phyloP scores from a whole-genome alignment of 2,329 filamentous ascomycete genomes.

The Arthrobotrys sinensis region DNA sequence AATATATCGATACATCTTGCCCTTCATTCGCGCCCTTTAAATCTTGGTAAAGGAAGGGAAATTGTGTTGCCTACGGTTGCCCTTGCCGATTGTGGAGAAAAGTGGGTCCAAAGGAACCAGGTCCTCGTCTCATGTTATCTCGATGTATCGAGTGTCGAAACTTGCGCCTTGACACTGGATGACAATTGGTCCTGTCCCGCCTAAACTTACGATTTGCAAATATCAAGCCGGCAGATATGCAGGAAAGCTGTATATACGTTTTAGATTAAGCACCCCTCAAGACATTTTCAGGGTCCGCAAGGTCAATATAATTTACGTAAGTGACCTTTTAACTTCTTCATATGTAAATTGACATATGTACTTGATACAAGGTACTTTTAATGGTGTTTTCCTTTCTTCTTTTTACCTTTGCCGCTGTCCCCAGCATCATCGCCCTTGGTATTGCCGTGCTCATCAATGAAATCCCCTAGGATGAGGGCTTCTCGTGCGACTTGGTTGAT shows the following conservation, averaged over 20 bases:
- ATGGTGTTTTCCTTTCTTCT: constrained; percentile 60
- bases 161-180: constrained; percentile 24
- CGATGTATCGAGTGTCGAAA: constrained; percentile 39
- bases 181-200: constrained; percentile 34
- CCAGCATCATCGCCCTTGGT: constrained; percentile 40
- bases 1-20: constrained; percentile 32
- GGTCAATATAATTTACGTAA: constrained; percentile 16
- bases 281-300: not conserved
- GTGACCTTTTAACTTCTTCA: not conserved
- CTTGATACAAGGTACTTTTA: constrained; percentile 28
- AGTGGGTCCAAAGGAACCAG: constrained; percentile 9
- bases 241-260: constrained; percentile 7
- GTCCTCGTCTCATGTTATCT: constrained; percentile 14
- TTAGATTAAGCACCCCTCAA: constrained; percentile 16
- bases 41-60: constrained; percentile 15
- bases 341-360: not conserved
- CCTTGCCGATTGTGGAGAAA: constrained; percentile 27
- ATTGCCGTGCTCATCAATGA: constrained; percentile 57
- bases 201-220: constrained; percentile 15
- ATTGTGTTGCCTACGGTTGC: constrained; percentile 50
- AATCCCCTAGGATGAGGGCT: constrained; percentile 47
- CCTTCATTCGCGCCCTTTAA: constrained; percentile 26
- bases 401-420: constrained; percentile 41
- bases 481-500: constrained; percentile 60
- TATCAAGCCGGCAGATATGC: constrained; percentile 17